These are phyloP conservation scores for Grosmannia serpens DNA, from an alignment of 2,329 filamentous ascomycete genomes.

Conservation along the genomic window DNA sequence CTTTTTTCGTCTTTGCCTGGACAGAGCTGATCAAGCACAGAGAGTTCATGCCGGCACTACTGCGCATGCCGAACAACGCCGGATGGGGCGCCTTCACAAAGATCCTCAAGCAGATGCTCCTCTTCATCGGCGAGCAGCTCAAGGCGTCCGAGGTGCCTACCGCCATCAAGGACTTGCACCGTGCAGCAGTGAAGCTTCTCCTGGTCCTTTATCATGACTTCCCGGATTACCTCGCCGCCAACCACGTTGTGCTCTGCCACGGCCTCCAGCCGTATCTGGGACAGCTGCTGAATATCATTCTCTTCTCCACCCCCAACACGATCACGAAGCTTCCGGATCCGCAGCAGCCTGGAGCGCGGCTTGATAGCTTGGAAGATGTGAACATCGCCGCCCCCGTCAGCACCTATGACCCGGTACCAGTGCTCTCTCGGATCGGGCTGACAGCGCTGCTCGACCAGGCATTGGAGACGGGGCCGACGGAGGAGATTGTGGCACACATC, in stretches of 20 bases:
- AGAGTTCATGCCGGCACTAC: constrained; percentile 67
- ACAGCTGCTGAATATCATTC: constrained; percentile 78
- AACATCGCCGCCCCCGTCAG: constrained; percentile 51
- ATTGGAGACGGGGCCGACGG: constrained; percentile 49
- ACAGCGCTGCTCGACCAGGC: constrained; percentile 48
- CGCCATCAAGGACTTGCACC: constrained; percentile 72
- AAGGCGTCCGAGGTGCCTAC: constrained; percentile 56
- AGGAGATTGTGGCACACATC: constrained; percentile 66
- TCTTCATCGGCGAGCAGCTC: constrained; percentile 67
- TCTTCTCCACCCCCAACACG: constrained; percentile 62
- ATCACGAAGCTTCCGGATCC: constrained; percentile 63
- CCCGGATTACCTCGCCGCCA: constrained; percentile 81
- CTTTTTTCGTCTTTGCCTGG: constrained; percentile 80
- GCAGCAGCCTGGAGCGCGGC: constrained; percentile 60
- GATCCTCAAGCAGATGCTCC: constrained; percentile 60
- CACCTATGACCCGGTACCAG: constrained; percentile 48
- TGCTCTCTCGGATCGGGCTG: constrained; percentile 42
- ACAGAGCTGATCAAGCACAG: constrained; percentile 72
- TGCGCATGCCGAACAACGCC: constrained; percentile 52
- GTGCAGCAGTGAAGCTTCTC: constrained; percentile 70
- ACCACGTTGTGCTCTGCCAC: constrained; percentile 72
- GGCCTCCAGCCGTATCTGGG: constrained; percentile 73
- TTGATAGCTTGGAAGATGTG: constrained; percentile 66
- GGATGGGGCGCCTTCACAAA: constrained; percentile 71
- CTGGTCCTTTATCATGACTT: constrained; percentile 87